Base-by-base conservation (phyloP, 768 basidiomycete genomes). In the Mycena filopes region DNA sequence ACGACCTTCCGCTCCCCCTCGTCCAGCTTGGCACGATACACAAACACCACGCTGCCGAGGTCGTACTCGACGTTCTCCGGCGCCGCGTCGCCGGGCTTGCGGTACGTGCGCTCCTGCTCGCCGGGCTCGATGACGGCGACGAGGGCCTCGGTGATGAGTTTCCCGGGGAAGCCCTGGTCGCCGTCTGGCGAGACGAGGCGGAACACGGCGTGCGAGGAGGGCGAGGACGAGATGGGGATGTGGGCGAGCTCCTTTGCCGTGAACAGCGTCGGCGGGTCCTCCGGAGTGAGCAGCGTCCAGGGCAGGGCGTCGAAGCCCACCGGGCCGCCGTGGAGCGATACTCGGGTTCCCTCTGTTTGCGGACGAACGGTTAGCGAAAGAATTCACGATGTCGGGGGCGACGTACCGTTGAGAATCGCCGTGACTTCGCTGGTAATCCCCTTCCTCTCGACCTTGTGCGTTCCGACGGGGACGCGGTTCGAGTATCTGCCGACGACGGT, bases 241-340 rank as follows among this genome's bases (percentile, higher is more conserved):
- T n/a, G n/a, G n/a, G n/a, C n/a, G n/a, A n/a, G n/a, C n/a, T n/a
- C n/a, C n/a, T n/a, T n/a, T n/a, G n/a, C n/a, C n/a, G n/a, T n/a
- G n/a, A n/a, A n/a, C n/a, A n/a, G n/a, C n/a, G n/a, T n/a, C n/a
- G n/a, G n/a, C n/a, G n/a, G n/a, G n/a, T n/a, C n/a, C n/a, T n/a
- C n/a, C n/a, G n/a, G n/a, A n/a, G n/a, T n/a, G n/a, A n/a, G n/a
- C n/a, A n/a, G n/a, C n/a, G n/a, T n/a, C n/a, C n/a, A n/a, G n/a
- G n/a, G n/a, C n/a, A n/a, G n/a, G n/a, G n/a, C n/a, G n/a, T n/a
- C n/a, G n/a, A n/a, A n/a, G n/a, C n/a, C n/a, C n/a, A n/a, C n/a
- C n/a, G n/a, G n/a, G n/a, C n/a, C n/a, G n/a, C 91, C 91, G 71
- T 93, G 92, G 15, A 93, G 83, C 16, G 89, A 91, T 12, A 92